Conservation (phyloP, 2,329 filamentous ascomycete species). For the Penicillium sp. region DNA sequence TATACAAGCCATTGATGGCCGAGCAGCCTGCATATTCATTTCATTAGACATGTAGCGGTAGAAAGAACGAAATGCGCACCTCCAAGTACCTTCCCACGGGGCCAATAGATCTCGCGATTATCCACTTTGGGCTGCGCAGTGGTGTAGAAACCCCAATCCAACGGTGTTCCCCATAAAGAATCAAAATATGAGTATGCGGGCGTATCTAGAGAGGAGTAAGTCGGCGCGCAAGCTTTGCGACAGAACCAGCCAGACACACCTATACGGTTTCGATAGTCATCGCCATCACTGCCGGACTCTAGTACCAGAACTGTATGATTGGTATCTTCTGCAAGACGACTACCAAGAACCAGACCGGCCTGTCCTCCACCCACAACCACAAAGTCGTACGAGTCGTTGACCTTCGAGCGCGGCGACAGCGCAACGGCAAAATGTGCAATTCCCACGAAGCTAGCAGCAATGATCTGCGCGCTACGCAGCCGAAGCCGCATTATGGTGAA, state of each 20-base stretch:
- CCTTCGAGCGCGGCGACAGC: constrained; percentile 24
- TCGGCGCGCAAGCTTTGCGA: neutral
- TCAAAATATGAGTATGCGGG: constrained; percentile 32
- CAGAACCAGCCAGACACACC: constrained; percentile 16
- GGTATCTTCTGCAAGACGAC: constrained; percentile 40
- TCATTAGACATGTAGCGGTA: neutral
- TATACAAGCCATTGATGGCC: constrained; percentile 34
- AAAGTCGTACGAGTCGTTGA: constrained; percentile 28
- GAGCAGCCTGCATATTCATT: constrained; percentile 25
- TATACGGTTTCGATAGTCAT: constrained; percentile 31
- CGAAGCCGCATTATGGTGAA: too few relatives aligned
- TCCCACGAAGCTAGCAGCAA: constrained; percentile 2
- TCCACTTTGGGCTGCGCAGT: constrained; percentile 26
- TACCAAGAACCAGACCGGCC: constrained; percentile 47
- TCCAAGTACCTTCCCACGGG: constrained; percentile 33
- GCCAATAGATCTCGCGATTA: constrained; percentile 30
- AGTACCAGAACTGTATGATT: constrained; percentile 34
- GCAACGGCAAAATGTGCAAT: constrained; percentile 19
- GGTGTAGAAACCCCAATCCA: constrained; percentile 33
- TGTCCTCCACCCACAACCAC: constrained; percentile 52
- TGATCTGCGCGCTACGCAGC: too few relatives aligned
- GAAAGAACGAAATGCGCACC: constrained; percentile 16
- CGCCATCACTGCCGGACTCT: constrained; percentile 30
- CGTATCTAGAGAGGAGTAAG: constrained; percentile 24
- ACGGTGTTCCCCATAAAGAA: constrained; percentile 32